Evolutionary conservation across 2,329 filamentous ascomycete species (phyloP), one percentile per base, ranked within the genome.

Genomic region (Aureobasidium sp.): DNA sequence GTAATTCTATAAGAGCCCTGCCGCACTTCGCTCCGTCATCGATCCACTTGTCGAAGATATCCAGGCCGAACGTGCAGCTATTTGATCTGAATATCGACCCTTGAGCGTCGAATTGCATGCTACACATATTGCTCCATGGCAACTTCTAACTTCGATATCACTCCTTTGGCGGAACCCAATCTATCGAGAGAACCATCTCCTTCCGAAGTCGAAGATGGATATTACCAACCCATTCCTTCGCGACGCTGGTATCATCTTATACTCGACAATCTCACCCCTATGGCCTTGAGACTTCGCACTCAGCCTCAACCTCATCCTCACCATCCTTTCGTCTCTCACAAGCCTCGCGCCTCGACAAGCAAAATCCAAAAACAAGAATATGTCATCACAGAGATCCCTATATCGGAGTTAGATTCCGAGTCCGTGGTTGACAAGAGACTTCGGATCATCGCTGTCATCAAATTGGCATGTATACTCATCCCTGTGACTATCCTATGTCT

Each of bases 401-500:
- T 53, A 32, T 20, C 56, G 3, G 32, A 48, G 9, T 3, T 20
- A 15, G 56, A 9, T 29, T 17, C 17, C 9, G 46, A 50, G 4
- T 12, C 27, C 2, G 15, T n/a, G 39, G 3, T 20, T 15, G 10
- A 46, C 8, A 48, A 8, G 24, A 34, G 46, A 32, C 7, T 27
- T 17, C 43, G 8, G 17, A 5, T 60, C 0, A 26, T 36, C 20
- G 32, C 61, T 8, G 24, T 59, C 34, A 7, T 60, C 5, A 63
- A 37, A 20, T 29, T 41, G 24, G 46, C 46, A 24, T 51, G 34
- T 26, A 15, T 59, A 7, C 6, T 51, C 27, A 26, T 64, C 24
- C 64, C 64, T 24, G 47, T 64, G 29, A 46, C 53, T 5, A n/a
- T 63, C 10, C 50, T 66, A 5, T 61, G 51, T 44, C 46, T 63